Conservation (phyloP, 306 rosid genomes). For the Vigna radiata region DNA sequence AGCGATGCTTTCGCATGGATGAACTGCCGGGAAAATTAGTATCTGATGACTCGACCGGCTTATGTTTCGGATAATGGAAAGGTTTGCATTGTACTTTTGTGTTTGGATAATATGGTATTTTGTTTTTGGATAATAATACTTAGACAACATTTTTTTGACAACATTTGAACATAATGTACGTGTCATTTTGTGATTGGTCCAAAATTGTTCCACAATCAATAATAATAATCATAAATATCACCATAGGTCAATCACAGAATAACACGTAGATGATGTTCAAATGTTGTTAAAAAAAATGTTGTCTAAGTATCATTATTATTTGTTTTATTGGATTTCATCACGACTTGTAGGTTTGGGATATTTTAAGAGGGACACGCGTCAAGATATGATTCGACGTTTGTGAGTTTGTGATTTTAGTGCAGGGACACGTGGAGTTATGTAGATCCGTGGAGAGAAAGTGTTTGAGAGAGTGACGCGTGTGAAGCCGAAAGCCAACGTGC, state of each 20-base stretch:
- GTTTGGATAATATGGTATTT: neutral
- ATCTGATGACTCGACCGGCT: constrained; percentile 70
- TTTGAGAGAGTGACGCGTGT: constrained; percentile 55
- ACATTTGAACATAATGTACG: too few relatives aligned
- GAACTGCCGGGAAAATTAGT: constrained; percentile 70
- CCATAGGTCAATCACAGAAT: too few relatives aligned
- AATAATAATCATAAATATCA: too few relatives aligned
- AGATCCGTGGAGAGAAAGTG: constrained; percentile 32
- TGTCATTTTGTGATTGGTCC: too few relatives aligned
- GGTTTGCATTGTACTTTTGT: constrained; percentile 36
- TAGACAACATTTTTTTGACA: too few relatives aligned
- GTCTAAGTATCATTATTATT: too few relatives aligned
- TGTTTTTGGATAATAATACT: too few relatives aligned
- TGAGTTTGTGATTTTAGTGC: neutral
- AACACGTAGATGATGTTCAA: too few relatives aligned
- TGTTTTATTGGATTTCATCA: neutral
- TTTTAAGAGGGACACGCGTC: constrained; percentile 64
- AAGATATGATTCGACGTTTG: neutral
- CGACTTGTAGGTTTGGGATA: constrained; percentile 2
- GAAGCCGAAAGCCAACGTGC: constrained; percentile 43
- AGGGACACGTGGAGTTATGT: constrained; percentile 37
- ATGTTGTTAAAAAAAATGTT: too few relatives aligned
- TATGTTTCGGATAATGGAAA: constrained; percentile 48
- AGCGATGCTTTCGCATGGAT: constrained; percentile 57
- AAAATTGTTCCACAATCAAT: too few relatives aligned